Conservation (phyloP, 805 yeast genomes). For the Torulaspora delbrueckii region DNA sequence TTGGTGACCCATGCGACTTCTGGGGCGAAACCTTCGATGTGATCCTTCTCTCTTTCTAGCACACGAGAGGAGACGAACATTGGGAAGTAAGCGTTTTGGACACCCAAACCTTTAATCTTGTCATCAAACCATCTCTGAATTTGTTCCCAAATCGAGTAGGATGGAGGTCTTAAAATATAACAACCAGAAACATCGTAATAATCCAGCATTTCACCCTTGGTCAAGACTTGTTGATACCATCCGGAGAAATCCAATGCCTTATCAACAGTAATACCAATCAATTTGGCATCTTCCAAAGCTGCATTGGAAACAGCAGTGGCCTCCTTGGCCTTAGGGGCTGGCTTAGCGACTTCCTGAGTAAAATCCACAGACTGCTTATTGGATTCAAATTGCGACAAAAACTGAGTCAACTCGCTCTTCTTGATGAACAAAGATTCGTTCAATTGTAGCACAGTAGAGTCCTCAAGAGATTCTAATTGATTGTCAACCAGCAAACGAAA, state of each 20-base stretch:
- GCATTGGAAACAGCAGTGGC: constrained; percentile 36
- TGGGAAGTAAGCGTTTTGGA: constrained; percentile 94
- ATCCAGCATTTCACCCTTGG: constrained; percentile 97
- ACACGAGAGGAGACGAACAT: constrained; percentile 94
- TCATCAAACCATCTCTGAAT: constrained; percentile 84
- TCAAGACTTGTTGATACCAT: constrained; percentile 95
- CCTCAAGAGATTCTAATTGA: constrained; percentile 38
- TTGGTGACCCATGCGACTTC: constrained; percentile 99
- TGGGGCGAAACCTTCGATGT: constrained; percentile 98
- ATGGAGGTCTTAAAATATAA: constrained; percentile 93
- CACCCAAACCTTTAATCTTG: constrained; percentile 81
- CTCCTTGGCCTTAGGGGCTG: constrained; percentile 35
- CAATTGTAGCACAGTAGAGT: constrained; percentile 29
- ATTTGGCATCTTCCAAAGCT: constrained; percentile 74
- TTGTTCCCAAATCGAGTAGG: constrained; percentile 90
- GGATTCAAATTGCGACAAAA: constrained; percentile 41
- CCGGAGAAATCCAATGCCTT: constrained; percentile 88
- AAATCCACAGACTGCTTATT: constrained; percentile 46
- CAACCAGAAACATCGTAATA: constrained; percentile 99
- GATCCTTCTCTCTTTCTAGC: constrained; percentile 96
- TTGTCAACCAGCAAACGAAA: constrained; percentile 30
- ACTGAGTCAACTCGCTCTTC: constrained; percentile 27
- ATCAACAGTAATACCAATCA: constrained; percentile 94
- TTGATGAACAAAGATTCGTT: constrained; percentile 26
- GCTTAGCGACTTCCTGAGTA: constrained; percentile 36